These are phyloP conservation scores for Aureobasidium pullulans DNA, from an alignment of 2,329 filamentous ascomycete genomes.

Conservation along the genomic window DNA sequence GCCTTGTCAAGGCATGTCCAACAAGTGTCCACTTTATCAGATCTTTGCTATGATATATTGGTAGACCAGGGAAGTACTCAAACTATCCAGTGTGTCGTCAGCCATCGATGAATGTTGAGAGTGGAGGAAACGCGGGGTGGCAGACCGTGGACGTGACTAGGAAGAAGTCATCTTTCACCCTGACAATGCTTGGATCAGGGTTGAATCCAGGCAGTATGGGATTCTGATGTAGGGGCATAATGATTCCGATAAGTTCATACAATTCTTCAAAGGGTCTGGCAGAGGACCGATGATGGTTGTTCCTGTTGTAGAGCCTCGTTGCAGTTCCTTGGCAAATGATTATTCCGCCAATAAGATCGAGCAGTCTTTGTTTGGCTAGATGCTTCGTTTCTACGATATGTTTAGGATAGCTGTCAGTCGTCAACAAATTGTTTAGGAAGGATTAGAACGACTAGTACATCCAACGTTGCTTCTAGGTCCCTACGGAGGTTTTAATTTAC, in stretches of 20 bases:
- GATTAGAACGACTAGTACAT: no score
- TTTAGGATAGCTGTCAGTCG: no score
- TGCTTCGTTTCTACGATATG: no score
- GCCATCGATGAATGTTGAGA: background rate
- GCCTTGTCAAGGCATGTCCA: slow-evolving; percentile 44
- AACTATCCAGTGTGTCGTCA: slow-evolving; percentile 32
- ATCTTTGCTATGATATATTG: slow-evolving; percentile 52
- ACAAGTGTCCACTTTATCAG: slow-evolving; percentile 48
- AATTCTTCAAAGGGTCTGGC: no score
- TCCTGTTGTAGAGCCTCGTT: no score
- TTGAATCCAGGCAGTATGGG: slow-evolving; percentile 55
- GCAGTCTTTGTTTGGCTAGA: no score
- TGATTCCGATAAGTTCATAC: background rate
- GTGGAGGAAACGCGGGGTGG: background rate
- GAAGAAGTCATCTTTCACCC: slow-evolving; percentile 46
- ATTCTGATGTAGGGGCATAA: slow-evolving; percentile 26
- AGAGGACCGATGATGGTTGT: no score
- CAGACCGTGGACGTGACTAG: slow-evolving; percentile 48
- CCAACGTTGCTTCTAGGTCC: no score
- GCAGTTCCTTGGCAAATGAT: no score
- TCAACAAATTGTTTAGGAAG: no score
- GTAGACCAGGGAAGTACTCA: slow-evolving; percentile 55
- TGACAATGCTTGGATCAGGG: slow-evolving; percentile 51
- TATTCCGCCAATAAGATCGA: no score
- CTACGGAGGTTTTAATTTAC: no score